Evolutionary conservation across 2,329 filamentous ascomycete species (phyloP).

Genomic region (Onygenales sp.): DNA sequence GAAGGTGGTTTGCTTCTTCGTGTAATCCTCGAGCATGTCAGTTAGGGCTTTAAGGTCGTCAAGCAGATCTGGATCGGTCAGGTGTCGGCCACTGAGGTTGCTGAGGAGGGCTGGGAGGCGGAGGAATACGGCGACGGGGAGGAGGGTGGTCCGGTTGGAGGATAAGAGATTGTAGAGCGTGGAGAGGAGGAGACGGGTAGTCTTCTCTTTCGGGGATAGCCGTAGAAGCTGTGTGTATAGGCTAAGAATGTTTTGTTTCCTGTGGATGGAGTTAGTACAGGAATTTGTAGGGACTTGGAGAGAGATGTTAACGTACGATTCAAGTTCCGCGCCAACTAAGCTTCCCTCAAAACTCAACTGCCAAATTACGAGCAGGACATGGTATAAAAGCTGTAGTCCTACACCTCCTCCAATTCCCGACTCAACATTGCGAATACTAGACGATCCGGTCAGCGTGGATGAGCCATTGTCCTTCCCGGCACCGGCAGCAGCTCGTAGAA

Average conservation of each 20-base stretch:
- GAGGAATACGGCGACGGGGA: constrained; percentile 78
- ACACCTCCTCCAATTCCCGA: constrained; percentile 61
- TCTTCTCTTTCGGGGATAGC: constrained; percentile 95
- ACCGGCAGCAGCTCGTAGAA: constrained; percentile 65
- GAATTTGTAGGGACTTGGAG: background rate
- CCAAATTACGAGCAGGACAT: constrained; percentile 89
- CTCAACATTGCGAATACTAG: constrained; percentile 56
- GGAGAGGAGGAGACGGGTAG: constrained; percentile 79
- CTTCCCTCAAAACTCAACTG: constrained; percentile 83
- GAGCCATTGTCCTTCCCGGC: constrained; percentile 61
- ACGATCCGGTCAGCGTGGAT: constrained; percentile 41
- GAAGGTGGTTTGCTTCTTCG: constrained; percentile 57
- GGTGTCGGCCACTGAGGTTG: constrained; percentile 45
- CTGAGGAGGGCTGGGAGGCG: constrained; percentile 59
- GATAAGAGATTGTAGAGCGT: constrained; percentile 82
- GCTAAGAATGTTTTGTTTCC: constrained; percentile 84
- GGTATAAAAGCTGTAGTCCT: constrained; percentile 85
- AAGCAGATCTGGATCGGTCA: constrained; percentile 40
- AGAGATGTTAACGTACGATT: constrained; percentile 54
- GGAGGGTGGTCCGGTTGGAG: constrained; percentile 55
- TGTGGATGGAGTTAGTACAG: constrained; percentile 28
- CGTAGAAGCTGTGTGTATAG: constrained; percentile 89
- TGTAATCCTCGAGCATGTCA: constrained; percentile 77
- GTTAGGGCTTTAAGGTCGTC: constrained; percentile 41
- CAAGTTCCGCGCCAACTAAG: constrained; percentile 65